Evolutionary conservation across 1,284 basidiomycete genomes (phyloP).

Genomic region (Puccinia hordei): DNA sequence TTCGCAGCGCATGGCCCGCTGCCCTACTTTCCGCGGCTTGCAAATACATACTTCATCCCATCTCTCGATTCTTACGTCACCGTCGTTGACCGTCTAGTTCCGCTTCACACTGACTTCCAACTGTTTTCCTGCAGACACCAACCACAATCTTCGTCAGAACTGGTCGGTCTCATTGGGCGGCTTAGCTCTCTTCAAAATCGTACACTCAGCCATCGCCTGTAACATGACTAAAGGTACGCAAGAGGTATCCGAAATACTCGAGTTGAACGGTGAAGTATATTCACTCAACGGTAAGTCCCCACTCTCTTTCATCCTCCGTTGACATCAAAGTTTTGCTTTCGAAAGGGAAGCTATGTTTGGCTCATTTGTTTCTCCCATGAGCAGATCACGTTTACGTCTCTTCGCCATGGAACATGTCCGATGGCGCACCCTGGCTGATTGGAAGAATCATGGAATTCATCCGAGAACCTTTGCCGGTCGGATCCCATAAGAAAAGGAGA

Average conservation of each 20-base stretch:
- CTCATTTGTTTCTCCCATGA: neutral
- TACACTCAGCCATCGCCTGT: constrained; percentile 1
- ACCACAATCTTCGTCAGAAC: neutral
- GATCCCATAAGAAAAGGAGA: constrained; percentile 36
- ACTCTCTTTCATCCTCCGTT: neutral
- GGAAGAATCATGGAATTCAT: constrained; percentile 51
- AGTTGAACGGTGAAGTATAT: constrained; percentile 38
- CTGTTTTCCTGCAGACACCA: neutral
- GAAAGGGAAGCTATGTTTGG: neutral
- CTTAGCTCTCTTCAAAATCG: neutral
- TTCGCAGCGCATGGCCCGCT: no score
- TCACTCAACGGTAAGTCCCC: constrained; percentile 46
- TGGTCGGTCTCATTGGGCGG: neutral
- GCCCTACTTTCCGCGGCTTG: no score
- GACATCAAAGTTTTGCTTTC: neutral
- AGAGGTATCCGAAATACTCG: constrained; percentile 35
- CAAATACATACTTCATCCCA: constrained; percentile 1
- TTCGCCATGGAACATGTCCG: constrained; percentile 46
- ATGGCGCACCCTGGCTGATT: constrained; percentile 51
- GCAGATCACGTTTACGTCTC: constrained; percentile 50
- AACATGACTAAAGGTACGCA: constrained; percentile 32
- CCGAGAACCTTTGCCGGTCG: constrained; percentile 21
- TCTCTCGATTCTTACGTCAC: constrained; percentile 10
- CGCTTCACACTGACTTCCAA: constrained; percentile 7
- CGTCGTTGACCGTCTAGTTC: neutral